Evolutionary conservation across 1,139 yeast genomes (phyloP).

Genomic region (Wickerhamomyces sp.): DNA sequence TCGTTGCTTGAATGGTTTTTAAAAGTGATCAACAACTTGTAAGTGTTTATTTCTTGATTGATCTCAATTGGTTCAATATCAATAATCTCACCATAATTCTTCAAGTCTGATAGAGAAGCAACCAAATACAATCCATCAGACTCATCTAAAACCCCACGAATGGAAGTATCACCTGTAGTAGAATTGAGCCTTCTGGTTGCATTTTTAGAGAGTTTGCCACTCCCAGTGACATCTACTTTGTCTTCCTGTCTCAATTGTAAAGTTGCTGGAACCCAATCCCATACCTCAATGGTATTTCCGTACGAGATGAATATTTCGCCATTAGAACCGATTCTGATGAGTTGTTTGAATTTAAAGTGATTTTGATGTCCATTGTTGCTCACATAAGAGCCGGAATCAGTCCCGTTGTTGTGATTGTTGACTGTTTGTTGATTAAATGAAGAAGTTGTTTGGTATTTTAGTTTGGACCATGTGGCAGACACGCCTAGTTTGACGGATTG

Average conservation of each 20-base stretch:
- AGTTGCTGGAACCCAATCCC: conserved; percentile 43
- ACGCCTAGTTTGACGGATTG: conserved; percentile 16
- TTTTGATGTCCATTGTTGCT: conserved; percentile 6
- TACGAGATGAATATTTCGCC: conserved; percentile 44
- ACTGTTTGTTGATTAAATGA: neutral
- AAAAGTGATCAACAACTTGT: conserved; percentile 14
- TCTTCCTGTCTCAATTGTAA: conserved; percentile 14
- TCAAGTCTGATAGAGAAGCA: conserved; percentile 13
- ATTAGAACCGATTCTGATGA: conserved; percentile 36
- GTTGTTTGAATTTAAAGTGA: neutral
- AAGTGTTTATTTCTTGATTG: conserved; percentile 18
- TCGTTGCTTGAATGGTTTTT: conserved; percentile 15
- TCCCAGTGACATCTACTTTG: neutral
- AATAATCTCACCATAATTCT: conserved; percentile 13
- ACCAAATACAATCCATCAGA: conserved; percentile 31
- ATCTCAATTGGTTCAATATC: conserved; percentile 23
- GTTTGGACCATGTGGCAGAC: conserved; percentile 22
- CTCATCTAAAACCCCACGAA: conserved; percentile 1
- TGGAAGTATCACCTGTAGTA: too few species aligned
- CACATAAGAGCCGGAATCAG: neutral
- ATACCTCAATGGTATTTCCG: conserved; percentile 36
- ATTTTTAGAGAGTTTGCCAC: neutral
- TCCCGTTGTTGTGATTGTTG: neutral
- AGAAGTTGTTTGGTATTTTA: conserved; percentile 15
- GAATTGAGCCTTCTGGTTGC: too few species aligned